A percentile compares a stretch with the other conserved stretches of the same genome.
phyloP scores from a whole-genome alignment of 1,284 basidiomycete genomes.

The Inonotus obliquus region DNA sequence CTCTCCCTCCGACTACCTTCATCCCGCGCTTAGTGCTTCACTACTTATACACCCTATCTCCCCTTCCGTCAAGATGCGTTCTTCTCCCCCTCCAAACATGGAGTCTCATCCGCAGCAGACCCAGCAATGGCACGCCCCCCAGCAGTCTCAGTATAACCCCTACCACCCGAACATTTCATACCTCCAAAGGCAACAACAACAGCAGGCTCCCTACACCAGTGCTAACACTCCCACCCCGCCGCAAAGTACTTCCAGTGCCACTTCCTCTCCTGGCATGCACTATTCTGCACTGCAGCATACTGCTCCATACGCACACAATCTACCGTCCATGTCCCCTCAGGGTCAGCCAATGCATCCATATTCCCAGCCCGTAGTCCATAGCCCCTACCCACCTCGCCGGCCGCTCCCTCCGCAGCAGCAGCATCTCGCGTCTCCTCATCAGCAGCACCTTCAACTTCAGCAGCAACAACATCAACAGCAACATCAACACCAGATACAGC shows the following conservation, averaged over 20 bases:
- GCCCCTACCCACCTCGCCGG: constrained; percentile 17
- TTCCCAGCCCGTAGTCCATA: constrained; percentile 20
- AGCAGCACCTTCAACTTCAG: constrained; percentile 10
- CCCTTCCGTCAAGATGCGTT: not conserved
- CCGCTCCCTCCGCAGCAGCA: constrained; percentile 16
- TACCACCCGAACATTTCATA: constrained; percentile 12
- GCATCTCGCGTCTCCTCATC: not conserved
- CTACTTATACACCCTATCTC: not conserved
- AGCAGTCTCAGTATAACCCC: constrained; percentile 2
- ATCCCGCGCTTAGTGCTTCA: not conserved
- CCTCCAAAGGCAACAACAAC: constrained; percentile 2
- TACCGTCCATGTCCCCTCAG: constrained; percentile 29
- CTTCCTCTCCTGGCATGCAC: constrained; percentile 12
- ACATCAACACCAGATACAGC: not conserved
- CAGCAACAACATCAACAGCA: constrained; percentile 8
- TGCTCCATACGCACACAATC: constrained; percentile 27
- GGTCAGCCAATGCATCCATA: constrained; percentile 27
- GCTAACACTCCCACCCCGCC: constrained; percentile 6
- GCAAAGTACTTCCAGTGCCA: constrained; percentile 8
- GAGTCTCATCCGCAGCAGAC: not conserved
- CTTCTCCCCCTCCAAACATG: constrained; percentile 5
- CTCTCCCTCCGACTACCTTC: not conserved
- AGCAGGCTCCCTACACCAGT: constrained; percentile 1
- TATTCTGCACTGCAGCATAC: constrained; percentile 20
- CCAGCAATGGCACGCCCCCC: constrained; percentile 5